phyloP scores from a whole-genome alignment of 352 stramenopile genomes.

The Globisporangium abappressorium region DNA sequence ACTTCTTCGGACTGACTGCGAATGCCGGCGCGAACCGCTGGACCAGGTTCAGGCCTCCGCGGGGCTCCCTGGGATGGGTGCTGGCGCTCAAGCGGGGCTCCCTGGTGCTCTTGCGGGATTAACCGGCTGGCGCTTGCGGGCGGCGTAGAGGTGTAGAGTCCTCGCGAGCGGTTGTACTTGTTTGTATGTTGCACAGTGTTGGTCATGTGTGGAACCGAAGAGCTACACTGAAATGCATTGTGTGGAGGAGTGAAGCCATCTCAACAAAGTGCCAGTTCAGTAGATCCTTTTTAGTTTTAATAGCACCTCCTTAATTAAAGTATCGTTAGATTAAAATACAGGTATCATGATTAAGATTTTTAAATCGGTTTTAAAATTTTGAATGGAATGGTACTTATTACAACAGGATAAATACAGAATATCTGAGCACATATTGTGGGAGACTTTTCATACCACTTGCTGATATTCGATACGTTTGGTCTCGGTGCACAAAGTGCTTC shows the following conservation, averaged over 20 bases:
- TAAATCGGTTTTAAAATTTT: no score
- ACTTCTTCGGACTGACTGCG: not conserved
- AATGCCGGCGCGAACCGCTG: not conserved
- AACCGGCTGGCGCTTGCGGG: not conserved
- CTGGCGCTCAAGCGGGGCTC: not conserved
- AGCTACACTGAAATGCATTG: not conserved
- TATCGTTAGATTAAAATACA: no score
- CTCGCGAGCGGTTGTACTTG: not conserved
- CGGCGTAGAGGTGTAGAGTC: not conserved
- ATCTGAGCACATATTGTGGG: no score
- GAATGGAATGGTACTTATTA: no score
- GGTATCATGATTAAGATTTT: no score
- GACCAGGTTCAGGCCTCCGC: not conserved
- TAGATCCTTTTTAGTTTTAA: no score
- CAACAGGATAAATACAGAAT: no score
- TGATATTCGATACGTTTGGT: no score
- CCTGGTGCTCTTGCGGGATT: no score
- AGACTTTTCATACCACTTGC: no score
- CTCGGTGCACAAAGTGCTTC: no score
- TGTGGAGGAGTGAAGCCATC: not conserved
- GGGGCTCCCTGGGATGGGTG: not conserved
- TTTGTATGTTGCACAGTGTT: not conserved
- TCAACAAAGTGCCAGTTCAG: not conserved
- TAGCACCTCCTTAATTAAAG: no score
- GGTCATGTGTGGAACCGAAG: not conserved